phyloP scores from a whole-genome alignment of 108 stramenopile species.

The Skeletonema menzelii region DNA sequence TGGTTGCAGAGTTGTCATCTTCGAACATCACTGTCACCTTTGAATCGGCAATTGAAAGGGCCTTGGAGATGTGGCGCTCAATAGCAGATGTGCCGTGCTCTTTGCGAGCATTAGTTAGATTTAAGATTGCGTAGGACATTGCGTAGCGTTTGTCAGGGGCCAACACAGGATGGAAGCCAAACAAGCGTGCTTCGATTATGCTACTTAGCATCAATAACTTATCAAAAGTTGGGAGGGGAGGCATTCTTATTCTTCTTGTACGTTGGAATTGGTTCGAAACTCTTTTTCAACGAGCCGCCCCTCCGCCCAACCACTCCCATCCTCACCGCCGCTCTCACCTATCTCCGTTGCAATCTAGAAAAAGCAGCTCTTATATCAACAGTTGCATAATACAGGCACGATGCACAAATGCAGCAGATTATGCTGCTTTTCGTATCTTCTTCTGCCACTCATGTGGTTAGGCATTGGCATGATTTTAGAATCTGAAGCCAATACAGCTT shows the following conservation, averaged over 20 bases:
- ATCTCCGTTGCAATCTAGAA: no score
- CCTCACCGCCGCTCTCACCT: no score
- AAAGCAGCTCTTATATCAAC: no score
- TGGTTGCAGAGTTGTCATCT: conserved; percentile 2
- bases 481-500: background rate
- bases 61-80: conserved; percentile 4
- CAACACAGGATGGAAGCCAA: no score
- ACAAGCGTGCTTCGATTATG: no score
- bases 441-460: background rate
- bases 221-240: no score
- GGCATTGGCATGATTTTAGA: background rate
- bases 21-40: conserved; percentile 5
- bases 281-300: background rate
- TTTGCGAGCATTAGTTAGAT: conserved; percentile 7
- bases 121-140: background rate
- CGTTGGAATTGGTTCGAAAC: background rate
- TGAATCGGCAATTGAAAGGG: conserved; percentile 1
- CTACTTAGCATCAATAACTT: no score
- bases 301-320: no score
- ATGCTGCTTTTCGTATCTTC: background rate
- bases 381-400: background rate
- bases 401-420: background rate
- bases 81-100: conserved; percentile 1
- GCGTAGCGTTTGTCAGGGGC: background rate
- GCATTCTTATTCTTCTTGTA: background rate